Base-by-base conservation (phyloP, 139 green algal genomes). In the Chlamydomonas sp. region DNA sequence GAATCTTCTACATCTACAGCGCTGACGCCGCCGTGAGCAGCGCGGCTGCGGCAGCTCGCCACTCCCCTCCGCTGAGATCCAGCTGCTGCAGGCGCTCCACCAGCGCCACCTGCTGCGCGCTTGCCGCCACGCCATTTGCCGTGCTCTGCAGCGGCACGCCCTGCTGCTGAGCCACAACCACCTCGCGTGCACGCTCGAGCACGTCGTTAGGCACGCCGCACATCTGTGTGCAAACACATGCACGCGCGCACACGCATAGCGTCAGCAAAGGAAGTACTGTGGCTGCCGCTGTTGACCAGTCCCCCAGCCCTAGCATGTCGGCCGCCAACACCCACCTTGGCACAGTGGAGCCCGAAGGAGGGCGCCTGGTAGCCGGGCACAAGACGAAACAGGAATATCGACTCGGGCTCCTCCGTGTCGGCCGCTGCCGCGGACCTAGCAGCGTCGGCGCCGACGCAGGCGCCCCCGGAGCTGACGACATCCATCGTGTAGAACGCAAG, bases 331-430 rank as follows among this genome's bases (percentile, higher is more conserved):
- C 34, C 33, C 35, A 69, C 62, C 62, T 69, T 5, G 13, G 76
- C 76, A 68, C 80, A 85, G 43, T 81, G 58, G 2, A 85, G 48
- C 8, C 89, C 89, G 78, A 90, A 95, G 69, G 78, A 89, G 3
- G 81, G 64, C 5, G 80, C 67, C 2, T 74, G 71, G 43, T 80
- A 65, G 0, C 89, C 89, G 49, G 72, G 71, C 1, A 81, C 81
- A 50, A 94, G 72, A 3, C 73, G 78, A 73, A 95, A 94, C 58
- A 95, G 70, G 36, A 95, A 92, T 8, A 95, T 1, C 16, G n/a
- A 30, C 43, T 48, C 29, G 54, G 13, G 16, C 48, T 16, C 1
- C 73, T 60, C 30, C 30, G 35, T 35, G 13, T 22, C n/a, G 38
- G 2, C 58, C 24, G 49, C 59, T 26, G 20, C 58, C 16, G 35